phyloP scores from a whole-genome alignment of 352 stramenopile genomes.

The Phytophthora sojae region DNA sequence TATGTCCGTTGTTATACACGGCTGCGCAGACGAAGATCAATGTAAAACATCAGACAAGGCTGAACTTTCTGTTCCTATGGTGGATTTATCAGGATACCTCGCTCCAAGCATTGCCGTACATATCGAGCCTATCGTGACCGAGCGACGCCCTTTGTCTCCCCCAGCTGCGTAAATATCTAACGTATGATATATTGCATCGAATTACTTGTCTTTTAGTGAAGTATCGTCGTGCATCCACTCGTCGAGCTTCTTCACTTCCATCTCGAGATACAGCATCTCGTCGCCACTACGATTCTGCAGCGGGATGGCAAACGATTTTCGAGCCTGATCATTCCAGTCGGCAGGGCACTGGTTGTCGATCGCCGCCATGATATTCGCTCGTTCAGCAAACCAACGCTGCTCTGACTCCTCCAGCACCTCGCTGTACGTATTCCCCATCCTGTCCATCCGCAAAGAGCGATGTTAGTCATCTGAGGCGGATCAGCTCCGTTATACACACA shows the following conservation, averaged over 20 bases:
- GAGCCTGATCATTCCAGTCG: conserved; percentile 42
- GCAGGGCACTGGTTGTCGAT: conserved; percentile 59
- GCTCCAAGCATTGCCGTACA: not conserved
- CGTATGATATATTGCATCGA: not conserved
- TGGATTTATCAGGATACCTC: not conserved
- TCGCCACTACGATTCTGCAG: conserved; percentile 43
- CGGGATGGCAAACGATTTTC: conserved; percentile 53
- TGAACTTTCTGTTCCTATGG: no score
- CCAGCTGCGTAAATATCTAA: conserved; percentile 18
- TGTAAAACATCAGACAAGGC: not conserved
- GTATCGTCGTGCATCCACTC: conserved; percentile 42
- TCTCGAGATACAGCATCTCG: conserved; percentile 55
- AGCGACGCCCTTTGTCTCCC: conserved; percentile 25
- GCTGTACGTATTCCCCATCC: conserved; percentile 76
- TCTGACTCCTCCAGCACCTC: conserved; percentile 66
- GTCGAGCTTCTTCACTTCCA: conserved; percentile 58
- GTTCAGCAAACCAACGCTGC: conserved; percentile 69
- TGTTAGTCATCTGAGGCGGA: not conserved
- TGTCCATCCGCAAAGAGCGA: conserved; percentile 11
- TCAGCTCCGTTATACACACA: not conserved
- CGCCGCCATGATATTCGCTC: conserved; percentile 71
- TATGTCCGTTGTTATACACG: not conserved
- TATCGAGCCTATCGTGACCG: conserved; percentile 1
- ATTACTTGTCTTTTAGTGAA: conserved; percentile 13
- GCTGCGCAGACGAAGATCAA: not conserved